phyloP scores from a whole-genome alignment of 495 filamentous ascomycete genomes.

The Podospora didyma region DNA sequence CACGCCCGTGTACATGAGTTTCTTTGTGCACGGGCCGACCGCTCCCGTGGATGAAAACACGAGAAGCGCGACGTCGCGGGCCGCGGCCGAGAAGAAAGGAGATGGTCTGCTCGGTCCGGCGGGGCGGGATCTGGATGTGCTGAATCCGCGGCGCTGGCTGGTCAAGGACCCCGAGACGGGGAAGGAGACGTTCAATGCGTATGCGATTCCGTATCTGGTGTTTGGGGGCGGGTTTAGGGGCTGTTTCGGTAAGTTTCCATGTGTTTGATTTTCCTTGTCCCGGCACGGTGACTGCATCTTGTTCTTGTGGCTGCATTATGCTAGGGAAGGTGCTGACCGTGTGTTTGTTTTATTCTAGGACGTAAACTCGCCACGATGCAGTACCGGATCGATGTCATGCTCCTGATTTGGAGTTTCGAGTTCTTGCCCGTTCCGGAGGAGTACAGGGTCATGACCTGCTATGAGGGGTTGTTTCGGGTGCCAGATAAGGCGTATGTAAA shows the following conservation, averaged over 20 bases:
- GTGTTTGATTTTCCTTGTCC: not conserved
- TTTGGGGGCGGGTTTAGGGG: slow-evolving; percentile 23
- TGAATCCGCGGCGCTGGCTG: slow-evolving; percentile 31
- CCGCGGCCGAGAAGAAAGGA: slow-evolving; percentile 16
- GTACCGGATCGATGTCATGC: slow-evolving; percentile 21
- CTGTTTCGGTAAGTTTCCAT: slow-evolving; percentile 21
- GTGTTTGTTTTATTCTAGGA: slow-evolving; percentile 7
- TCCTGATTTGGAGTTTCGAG: slow-evolving; percentile 23
- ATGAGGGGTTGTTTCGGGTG: slow-evolving; percentile 16
- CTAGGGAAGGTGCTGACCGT: too few relatives aligned
- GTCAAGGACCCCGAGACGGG: slow-evolving; percentile 16
- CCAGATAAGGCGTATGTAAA: slow-evolving; percentile 9
- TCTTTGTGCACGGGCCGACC: slow-evolving; percentile 14
- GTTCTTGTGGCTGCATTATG: not conserved
- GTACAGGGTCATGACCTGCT: slow-evolving; percentile 12
- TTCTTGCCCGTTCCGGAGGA: slow-evolving; percentile 25
- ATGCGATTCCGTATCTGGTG: slow-evolving; percentile 17
- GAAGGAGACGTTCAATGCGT: slow-evolving; percentile 24
- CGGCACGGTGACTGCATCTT: too few relatives aligned
- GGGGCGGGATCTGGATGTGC: slow-evolving; percentile 20
- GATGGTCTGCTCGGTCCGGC: slow-evolving; percentile 13
- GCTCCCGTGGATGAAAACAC: slow-evolving; percentile 18
- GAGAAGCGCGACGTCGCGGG: slow-evolving; percentile 19
- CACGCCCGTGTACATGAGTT: slow-evolving; percentile 23
- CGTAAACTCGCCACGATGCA: slow-evolving; percentile 25